Conservation (phyloP, 176 grass and related monocot genomes). For the Chloris gayana region DNA sequence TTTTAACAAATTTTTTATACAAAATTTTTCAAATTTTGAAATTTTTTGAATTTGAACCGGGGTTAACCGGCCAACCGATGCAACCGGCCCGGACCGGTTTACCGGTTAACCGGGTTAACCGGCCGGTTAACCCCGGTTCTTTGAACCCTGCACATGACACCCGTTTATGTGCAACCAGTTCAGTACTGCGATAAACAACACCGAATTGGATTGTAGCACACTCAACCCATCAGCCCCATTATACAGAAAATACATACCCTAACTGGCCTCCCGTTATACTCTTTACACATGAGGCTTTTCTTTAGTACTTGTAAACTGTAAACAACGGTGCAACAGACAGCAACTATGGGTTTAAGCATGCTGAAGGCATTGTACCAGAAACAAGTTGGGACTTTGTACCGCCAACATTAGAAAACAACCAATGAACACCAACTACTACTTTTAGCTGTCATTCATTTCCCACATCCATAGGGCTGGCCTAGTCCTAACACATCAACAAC, state of each 20-base stretch:
- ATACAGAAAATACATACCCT: neutral
- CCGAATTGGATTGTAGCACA: neutral
- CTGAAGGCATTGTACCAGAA: neutral
- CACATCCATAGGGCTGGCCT: slow-evolving; percentile 5
- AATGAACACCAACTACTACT: slow-evolving; percentile 25
- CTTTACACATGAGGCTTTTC: neutral
- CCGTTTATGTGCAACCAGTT: no score
- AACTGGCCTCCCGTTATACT: no score
- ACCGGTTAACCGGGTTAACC: no score
- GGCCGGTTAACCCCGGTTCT: no score
- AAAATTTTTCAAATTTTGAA: no score
- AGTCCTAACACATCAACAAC: neutral
- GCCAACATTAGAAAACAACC: slow-evolving; percentile 19
- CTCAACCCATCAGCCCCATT: neutral
- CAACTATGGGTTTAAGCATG: slow-evolving; percentile 19
- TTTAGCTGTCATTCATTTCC: neutral
- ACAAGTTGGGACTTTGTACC: slow-evolving; percentile 28
- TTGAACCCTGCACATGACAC: no score
- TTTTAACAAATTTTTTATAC: no score
- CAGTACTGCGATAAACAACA: no score
- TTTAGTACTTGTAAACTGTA: neutral
- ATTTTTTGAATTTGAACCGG: no score
- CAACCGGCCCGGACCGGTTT: no score
- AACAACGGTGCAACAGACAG: neutral
- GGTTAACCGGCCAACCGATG: no score